Evolutionary conservation across 75 land plant species (phyloP), one percentile per base, ranked within the genome.

Genomic region (Adiantum capillusveneris): DNA sequence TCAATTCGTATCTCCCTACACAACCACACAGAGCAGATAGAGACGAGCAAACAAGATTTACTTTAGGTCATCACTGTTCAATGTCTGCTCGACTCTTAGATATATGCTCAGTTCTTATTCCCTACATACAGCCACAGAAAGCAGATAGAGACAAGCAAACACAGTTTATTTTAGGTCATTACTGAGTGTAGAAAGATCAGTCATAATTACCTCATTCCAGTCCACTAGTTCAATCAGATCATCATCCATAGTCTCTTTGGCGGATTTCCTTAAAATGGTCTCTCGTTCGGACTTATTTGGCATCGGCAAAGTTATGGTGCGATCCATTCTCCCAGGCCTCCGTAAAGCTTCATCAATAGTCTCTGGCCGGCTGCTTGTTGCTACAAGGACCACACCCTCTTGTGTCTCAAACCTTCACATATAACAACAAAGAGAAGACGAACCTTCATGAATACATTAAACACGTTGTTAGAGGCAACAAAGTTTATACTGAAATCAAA

Each of bases 261-360:
- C 96, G 45, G 84, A 75, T 46, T 71, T 65, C 7, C 9, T 75
- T 31, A 94, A 63, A 27, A 94, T 86, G 25, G 60, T 72, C 78
- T 86, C 90, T 53, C 98, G 88, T 82, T 94, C 93, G 30, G 39
- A 6, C 60, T 76, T 75, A 53, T 84, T 82, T 25, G 91, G 98
- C n/a, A 70, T 61, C 22, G 82, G 83, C 60, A 94, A 77, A 59
- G 73, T 59, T 68, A 94, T 81, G 46, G 86, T 73, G 49, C 96
- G 82, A 45, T 94, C 98, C 98, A 94, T 94, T 6, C 98, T 84
- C 42, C 98, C 98, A 60, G 98, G 98, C 21, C 98, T 75, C 50
- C 75, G 78, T 66, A 94, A 76, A 16, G 98, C 98, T 56, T 72
- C 77, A 72, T 94, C 98, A 71, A 94, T 86, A 56, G 76, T 77